Conservation (phyloP, 176 grass and related monocot genomes). For the Musa schizocarpa region DNA sequence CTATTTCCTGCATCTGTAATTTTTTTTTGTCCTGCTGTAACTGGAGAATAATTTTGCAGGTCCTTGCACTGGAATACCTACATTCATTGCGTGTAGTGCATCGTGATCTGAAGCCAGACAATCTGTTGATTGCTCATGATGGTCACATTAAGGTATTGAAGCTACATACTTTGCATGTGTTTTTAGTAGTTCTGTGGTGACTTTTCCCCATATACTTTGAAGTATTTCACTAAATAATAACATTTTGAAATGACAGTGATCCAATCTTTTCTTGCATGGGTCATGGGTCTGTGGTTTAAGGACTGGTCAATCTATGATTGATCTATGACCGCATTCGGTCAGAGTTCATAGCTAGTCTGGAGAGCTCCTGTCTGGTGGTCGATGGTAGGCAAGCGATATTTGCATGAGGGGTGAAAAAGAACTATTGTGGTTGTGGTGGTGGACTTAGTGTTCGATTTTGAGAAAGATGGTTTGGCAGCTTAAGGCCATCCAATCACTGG, state of each 20-base stretch:
- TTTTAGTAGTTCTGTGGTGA: background rate
- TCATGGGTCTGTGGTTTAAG: background rate
- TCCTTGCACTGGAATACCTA: conserved; percentile 96
- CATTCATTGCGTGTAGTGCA: conserved; percentile 93
- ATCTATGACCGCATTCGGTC: background rate
- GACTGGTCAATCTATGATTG: background rate
- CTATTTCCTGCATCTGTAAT: conserved; percentile 16
- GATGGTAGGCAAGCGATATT: background rate
- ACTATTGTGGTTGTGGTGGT: background rate
- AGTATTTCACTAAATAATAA: no score
- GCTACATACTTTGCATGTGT: background rate
- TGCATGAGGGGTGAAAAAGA: background rate
- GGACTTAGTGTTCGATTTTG: background rate
- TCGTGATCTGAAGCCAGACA: conserved; percentile 98
- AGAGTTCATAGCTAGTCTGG: background rate
- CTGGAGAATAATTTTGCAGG: conserved; percentile 40
- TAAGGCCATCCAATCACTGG: background rate
- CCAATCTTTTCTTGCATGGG: background rate
- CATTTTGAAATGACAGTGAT: background rate
- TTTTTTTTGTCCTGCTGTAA: conserved; percentile 15
- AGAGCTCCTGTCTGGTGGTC: background rate
- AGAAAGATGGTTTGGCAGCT: background rate
- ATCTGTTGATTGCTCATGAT: conserved; percentile 97
- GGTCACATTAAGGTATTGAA: conserved; percentile 89
- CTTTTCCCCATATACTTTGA: no score